Percentiles rank a stretch among this genome's conserved stretches.
These are phyloP conservation scores for Penicillium olsonii DNA, from an alignment of 2,329 filamentous ascomycete species.

Conservation along the genomic window DNA sequence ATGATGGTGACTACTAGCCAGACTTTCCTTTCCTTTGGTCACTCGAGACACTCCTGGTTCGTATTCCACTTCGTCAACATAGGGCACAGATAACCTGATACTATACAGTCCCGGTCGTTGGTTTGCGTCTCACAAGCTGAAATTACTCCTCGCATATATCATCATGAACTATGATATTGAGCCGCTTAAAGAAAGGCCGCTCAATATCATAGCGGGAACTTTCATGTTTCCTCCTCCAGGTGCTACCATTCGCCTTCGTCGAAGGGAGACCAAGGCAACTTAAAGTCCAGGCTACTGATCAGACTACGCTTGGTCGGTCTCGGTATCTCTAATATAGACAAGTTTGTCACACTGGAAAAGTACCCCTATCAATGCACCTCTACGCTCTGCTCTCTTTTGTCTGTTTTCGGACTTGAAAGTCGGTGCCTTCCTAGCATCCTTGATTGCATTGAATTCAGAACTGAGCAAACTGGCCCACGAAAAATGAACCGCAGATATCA, in stretches of 20 bases:
- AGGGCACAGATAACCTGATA: no score
- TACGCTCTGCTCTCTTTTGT: no score
- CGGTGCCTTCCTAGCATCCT: no score
- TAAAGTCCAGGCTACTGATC: background rate
- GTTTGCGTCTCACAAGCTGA: background rate
- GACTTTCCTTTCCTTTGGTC: background rate
- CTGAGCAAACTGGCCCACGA: no score
- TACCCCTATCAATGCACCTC: no score
- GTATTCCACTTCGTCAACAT: background rate
- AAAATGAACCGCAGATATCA: no score
- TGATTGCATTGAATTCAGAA: no score
- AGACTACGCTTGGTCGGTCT: no score
- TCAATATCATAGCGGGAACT: background rate
- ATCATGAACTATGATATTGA: background rate
- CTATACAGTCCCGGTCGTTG: background rate
- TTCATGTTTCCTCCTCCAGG: background rate
- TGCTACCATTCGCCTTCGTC: background rate
- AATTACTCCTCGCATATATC: background rate
- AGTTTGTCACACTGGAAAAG: no score
- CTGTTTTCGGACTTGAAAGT: no score
- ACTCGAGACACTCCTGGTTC: background rate
- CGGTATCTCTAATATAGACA: no score
- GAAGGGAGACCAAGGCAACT: background rate
- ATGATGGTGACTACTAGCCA: background rate
- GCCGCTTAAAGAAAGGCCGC: background rate